A percentile compares a stretch with the other conserved stretches of the same genome.
phyloP scores from a whole-genome alignment of 345 rosid species.

The Brassica juncea region DNA sequence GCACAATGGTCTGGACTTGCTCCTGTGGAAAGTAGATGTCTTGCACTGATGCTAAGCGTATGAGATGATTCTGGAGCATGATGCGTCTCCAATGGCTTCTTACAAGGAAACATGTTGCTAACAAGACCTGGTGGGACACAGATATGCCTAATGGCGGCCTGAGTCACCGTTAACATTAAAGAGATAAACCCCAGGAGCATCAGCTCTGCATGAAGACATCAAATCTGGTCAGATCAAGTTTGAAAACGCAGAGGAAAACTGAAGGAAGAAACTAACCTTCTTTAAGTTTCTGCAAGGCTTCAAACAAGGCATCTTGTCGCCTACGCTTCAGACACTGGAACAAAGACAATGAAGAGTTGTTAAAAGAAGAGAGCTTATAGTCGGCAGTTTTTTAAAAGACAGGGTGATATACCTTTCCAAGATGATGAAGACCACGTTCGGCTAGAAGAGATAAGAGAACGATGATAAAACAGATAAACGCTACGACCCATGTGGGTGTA shows the following conservation, averaged over 20 bases:
- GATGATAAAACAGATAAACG: slow-evolving; percentile 68
- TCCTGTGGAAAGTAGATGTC: slow-evolving; percentile 49
- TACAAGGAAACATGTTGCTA: slow-evolving; percentile 74
- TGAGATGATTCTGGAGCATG: slow-evolving; percentile 37
- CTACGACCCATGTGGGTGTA: slow-evolving; percentile 87
- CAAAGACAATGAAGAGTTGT: slow-evolving; percentile 3
- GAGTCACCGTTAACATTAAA: slow-evolving; percentile 68
- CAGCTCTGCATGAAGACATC: slow-evolving; percentile 63
- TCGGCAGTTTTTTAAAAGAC: no score
- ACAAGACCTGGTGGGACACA: slow-evolving; percentile 62
- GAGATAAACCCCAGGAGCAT: slow-evolving; percentile 96
- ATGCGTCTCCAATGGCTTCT: slow-evolving; percentile 38
- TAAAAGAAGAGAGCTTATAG: neutral
- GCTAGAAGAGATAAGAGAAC: slow-evolving; percentile 66
- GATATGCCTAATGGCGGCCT: slow-evolving; percentile 50
- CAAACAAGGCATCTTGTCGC: slow-evolving; percentile 59
- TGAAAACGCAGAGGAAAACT: neutral
- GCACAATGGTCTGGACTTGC: slow-evolving; percentile 39
- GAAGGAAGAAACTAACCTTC: slow-evolving; percentile 54
- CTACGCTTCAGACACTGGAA: slow-evolving; percentile 56
- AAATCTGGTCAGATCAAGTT: slow-evolving; percentile 30
- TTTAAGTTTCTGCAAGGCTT: slow-evolving; percentile 80
- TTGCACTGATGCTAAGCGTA: slow-evolving; percentile 28
- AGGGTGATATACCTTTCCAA: slow-evolving; percentile 61
- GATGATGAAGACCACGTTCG: slow-evolving; percentile 69